Evolutionary conservation across 2,329 filamentous ascomycete species (phyloP).

Genomic region (Neofusicoccum cordaticola): DNA sequence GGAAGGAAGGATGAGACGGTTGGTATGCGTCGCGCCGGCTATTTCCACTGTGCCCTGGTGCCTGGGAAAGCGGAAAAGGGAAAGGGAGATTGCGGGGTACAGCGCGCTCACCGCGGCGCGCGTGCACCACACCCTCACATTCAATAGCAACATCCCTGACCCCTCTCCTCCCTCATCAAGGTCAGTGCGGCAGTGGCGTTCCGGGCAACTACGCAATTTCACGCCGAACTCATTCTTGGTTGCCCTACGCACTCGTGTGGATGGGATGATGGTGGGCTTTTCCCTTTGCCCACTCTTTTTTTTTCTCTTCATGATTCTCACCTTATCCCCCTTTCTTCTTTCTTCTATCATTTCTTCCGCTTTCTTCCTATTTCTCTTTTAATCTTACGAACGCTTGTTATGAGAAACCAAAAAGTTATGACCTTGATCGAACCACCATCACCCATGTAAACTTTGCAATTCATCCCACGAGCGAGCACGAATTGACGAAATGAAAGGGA

Average conservation of each 20-base stretch:
- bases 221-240: not conserved
- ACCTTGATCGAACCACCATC: not conserved
- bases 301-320: too few relatives aligned
- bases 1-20: not conserved
- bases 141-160: not conserved
- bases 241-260: not conserved
- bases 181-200: slow-evolving; percentile 9
- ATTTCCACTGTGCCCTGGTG: slow-evolving; percentile 3
- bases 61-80: not conserved
- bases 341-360: not conserved
- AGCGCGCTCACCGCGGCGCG: not conserved
- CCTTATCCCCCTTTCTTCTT: not conserved
- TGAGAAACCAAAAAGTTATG: not conserved
- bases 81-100: slow-evolving; percentile 12
- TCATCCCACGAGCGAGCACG: too few relatives aligned
- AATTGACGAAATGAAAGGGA: not conserved
- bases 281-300: not conserved
- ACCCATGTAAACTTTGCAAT: not conserved
- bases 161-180: not conserved
- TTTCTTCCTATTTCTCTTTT: not conserved
- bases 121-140: slow-evolving; percentile 2
- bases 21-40: not conserved
- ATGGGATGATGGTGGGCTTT: not conserved
- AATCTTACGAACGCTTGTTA: not conserved
- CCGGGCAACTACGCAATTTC: not conserved